Base-by-base conservation (phyloP, 2,329 filamentous ascomycete genomes). In the Ophiostoma quercus region DNA sequence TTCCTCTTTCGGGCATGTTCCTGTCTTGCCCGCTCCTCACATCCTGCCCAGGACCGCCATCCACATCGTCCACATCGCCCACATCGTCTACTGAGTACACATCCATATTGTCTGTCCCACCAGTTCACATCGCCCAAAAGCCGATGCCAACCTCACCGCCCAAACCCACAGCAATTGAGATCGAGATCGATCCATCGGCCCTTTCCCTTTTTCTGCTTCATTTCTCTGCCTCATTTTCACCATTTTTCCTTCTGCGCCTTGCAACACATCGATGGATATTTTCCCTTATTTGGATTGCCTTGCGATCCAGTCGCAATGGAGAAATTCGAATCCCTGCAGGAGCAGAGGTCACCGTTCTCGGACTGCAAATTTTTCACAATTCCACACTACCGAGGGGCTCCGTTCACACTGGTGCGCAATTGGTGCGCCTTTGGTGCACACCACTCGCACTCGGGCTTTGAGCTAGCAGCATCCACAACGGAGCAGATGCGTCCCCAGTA, bases 291-390 rank as follows among this genome's bases (percentile, higher is more conserved):
- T 63, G 57, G 57, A 63, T 63, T 57, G 51, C n/a, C 51, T 25
- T 57, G 51, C 22, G 22, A 57, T 57, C 51, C 51, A 57, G 51
- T 57, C 22, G 57, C 57, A 62, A 62, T 62, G 57, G 57, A 32
- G 25, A 62, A 57, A 29, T 32, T 25, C 57, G 57, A 62, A 62
- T 62, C 57, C 57, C 57, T 62, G 57, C 25, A 32, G 25, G 25
- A 16, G 11, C 22, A 62, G 57, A 62, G 57, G 57, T 19, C 25
- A 62, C 57, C 57, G 57, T 62, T 62, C 11, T 62, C 57, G 57
- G 57, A 62, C 57, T 62, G 57, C 57, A 62, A 62, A 62, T 19
- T 62, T 62, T 62, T 62, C 57, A 62, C 57, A 62, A 29, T 62
- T 62, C 14, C 57, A 62, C 57, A 62, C 14, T 32, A 12, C 51